phyloP scores from a whole-genome alignment of 306 rosid genomes.

The Cicer judaicum region DNA sequence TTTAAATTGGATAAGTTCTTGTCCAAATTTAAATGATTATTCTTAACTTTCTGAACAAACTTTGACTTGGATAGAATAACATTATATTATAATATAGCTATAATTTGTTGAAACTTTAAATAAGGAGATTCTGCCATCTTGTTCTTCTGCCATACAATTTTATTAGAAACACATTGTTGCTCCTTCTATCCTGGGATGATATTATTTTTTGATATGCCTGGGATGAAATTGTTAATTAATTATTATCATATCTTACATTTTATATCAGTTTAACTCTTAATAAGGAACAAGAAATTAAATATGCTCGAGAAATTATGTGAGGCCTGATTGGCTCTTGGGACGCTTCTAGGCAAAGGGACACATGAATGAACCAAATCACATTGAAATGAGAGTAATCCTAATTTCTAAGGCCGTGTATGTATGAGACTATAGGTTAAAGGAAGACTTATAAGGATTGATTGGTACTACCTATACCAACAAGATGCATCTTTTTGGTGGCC shows the following conservation, averaged over 20 bases:
- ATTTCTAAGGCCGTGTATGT: no score
- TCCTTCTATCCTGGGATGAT: slow-evolving; percentile 24
- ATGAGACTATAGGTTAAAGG: no score
- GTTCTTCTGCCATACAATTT: slow-evolving; percentile 14
- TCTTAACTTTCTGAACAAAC: neutral
- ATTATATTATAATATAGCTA: neutral
- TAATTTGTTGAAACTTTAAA: slow-evolving; percentile 24
- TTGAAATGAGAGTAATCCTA: no score
- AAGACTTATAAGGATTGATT: no score
- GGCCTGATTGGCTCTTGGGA: no score
- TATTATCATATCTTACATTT: slow-evolving; percentile 29
- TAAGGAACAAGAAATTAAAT: slow-evolving; percentile 12
- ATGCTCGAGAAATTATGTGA: slow-evolving; percentile 11
- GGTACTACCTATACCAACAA: no score
- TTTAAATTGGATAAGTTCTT: neutral
- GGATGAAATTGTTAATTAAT: neutral
- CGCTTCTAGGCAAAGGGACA: no score
- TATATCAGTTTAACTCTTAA: slow-evolving; percentile 21
- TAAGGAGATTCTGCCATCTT: slow-evolving; percentile 17
- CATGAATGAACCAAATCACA: no score
- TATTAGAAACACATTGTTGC: neutral
- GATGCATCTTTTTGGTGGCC: no score
- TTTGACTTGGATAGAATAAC: neutral
- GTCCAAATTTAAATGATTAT: neutral
- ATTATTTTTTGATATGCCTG: neutral